phyloP scores from a whole-genome alignment of 306 rosid species.

The Malus orientalis region DNA sequence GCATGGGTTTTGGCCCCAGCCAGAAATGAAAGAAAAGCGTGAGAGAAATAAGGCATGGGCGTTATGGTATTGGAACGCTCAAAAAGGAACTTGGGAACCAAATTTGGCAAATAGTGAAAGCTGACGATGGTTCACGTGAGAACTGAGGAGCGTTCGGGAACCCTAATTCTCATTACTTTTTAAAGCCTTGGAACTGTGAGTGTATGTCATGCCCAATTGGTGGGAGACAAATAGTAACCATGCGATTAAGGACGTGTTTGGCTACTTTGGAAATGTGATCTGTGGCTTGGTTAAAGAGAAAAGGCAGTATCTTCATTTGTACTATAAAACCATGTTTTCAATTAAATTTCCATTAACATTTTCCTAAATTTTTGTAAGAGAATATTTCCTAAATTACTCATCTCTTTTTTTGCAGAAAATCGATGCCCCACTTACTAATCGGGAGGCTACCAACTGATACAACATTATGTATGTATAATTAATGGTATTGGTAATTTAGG shows the following conservation, averaged over 20 bases:
- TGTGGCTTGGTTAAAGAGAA: background rate
- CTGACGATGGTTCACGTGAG: background rate
- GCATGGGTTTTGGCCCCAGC: background rate
- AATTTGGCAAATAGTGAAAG: background rate
- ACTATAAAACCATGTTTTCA: background rate
- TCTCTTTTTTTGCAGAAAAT: too few relatives aligned
- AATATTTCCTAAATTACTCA: too few relatives aligned
- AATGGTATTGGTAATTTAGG: background rate
- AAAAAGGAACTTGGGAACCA: background rate
- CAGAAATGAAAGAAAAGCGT: background rate
- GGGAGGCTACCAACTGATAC: too few relatives aligned
- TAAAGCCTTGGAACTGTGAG: background rate
- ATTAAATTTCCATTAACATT: too few relatives aligned
- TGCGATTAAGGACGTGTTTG: background rate
- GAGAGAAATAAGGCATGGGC: background rate
- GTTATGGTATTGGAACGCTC: background rate
- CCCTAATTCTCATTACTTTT: background rate
- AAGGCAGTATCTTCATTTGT: background rate
- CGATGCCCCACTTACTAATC: too few relatives aligned
- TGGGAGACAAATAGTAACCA: background rate
- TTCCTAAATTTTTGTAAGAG: too few relatives aligned
- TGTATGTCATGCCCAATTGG: background rate
- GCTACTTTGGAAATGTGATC: background rate
- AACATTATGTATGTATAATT: too few relatives aligned
- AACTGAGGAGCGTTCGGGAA: background rate